A percentile compares a stretch with the other conserved stretches of the same genome.
Conservation (phyloP, 1,284 basidiomycete genomes). For the Ustilago tritici region DNA sequence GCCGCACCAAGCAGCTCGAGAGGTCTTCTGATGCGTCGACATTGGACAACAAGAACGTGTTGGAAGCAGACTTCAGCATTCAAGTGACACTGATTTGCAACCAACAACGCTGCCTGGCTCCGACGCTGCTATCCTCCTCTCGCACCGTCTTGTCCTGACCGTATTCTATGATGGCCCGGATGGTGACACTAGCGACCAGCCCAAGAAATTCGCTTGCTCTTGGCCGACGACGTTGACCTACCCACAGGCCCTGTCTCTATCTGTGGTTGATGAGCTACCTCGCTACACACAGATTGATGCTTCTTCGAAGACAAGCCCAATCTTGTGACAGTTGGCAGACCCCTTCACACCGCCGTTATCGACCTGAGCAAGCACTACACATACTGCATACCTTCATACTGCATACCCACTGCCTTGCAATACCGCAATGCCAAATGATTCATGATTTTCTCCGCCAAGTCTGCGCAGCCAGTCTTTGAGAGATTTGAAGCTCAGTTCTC, state of each 20-base stretch:
- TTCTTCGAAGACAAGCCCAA: background rate
- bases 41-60: background rate
- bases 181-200: background rate
- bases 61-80: background rate
- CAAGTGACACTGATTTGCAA: background rate
- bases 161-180: slow-evolving; percentile 1
- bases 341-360: background rate
- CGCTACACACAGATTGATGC: background rate
- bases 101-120: slow-evolving; percentile 6
- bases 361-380: background rate
- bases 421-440: background rate
- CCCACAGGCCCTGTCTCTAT: background rate
- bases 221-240: slow-evolving; percentile 15
- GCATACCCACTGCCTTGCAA: background rate
- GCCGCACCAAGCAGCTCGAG: background rate
- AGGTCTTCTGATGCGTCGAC: background rate
- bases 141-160: slow-evolving; percentile 18
- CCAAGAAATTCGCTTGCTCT: background rate
- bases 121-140: slow-evolving; percentile 3
- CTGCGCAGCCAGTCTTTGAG: too few species aligned
- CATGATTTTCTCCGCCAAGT: too few species aligned
- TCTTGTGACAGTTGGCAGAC: background rate
- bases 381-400: background rate
- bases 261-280: background rate
- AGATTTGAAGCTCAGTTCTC: too few species aligned